Evolutionary conservation across 148 eudicot genomes (phyloP), one percentile per base, ranked within the genome.

Genomic region (Rhododendron ovatum): DNA sequence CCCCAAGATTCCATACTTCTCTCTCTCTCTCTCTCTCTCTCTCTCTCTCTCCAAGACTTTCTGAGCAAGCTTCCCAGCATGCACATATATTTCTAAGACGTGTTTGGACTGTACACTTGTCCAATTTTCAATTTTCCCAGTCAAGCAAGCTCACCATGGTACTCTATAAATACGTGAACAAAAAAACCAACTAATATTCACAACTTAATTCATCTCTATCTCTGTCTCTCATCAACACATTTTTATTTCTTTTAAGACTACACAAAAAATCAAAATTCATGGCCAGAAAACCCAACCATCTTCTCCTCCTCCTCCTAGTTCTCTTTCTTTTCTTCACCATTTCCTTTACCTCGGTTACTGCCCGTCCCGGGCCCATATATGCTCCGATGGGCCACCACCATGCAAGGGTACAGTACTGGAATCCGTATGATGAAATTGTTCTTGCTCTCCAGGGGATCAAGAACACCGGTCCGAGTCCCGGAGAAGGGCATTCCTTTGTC

Each of bases 281-380:
- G 87, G 87, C 87, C n/a, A 80, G 55, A 85, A 55, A 57, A 43
- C 12, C 59, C 67, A 43, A 30, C 18, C 53, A 28, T 15, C 24
- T 47, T 65, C 20, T 47, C 50, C 65, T 61, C 78, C 74, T 61
- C 65, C 74, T 85, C 67, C 35, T 67, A 67, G 39, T 85, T 28
- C 76, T 85, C 33, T 18, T 4, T 48, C 2, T 85, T 18, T 35
- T 50, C 61, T 24, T 85, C 59, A 18, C 83, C 78, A 12, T 79
- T 57, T n/a, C 81, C 82, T 79, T 61, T 22, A 79, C 83, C 78
- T 43, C 63, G 9, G 51, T 85, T 24, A 12, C 30, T 0, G 87
- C 83, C n/a, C 87, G 87, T 15, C 73, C 73, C 73, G 33, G 73
- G 26, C 86, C 75, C 33, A 3, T 85, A 7, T 9, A 78, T 8